Evolutionary conservation across 352 stramenopile genomes (phyloP), one percentile per base, ranked within the genome.

Genomic region (Phytophthora tubulina): DNA sequence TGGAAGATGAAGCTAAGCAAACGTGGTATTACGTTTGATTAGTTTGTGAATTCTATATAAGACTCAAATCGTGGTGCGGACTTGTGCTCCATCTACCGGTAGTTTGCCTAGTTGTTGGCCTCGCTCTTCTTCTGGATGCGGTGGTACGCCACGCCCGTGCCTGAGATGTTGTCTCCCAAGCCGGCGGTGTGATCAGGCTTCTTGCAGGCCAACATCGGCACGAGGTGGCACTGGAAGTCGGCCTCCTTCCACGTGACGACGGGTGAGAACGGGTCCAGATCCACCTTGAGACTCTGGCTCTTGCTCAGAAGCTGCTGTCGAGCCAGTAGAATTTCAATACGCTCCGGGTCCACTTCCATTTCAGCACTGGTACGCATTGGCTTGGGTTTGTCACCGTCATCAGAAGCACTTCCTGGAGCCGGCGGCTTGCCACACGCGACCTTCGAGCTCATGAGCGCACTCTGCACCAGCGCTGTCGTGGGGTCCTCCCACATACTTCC

Each of bases 141-240:
- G 71, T 96, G 88, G 67, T 96, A 96, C 8, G 88, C 83, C 76
- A 96, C 88, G 36, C 88, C 88, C 17, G 85, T 94, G 52, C 88
- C 88, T 3, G 88, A 96, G 53, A 96, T 96, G 74, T 96, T 96
- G 81, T 96, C 88, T 48, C 88, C 88, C 6, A 96, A 76, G 10
- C 88, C 88, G 39, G 86, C 87, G 36, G 88, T 96, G 63, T 91
- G 82, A 64, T 96, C 87, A 6, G 87, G 86, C 33, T 92, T 90
- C 70, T 91, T 93, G 63, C 88, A 96, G 4, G 88, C 86, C 54
- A 96, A 58, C 88, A 96, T 94, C 2, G 88, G 88, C 42, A 90
- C 86, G 49, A 94, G 72, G 52, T 88, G 74, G 64, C 88, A 96
- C 72, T 90, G 76, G 60, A 92, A 96, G 65, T 92, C 75, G 2